Conservation (phyloP, 192 early-diverging fungal genomes). For the Backusella sp. region DNA sequence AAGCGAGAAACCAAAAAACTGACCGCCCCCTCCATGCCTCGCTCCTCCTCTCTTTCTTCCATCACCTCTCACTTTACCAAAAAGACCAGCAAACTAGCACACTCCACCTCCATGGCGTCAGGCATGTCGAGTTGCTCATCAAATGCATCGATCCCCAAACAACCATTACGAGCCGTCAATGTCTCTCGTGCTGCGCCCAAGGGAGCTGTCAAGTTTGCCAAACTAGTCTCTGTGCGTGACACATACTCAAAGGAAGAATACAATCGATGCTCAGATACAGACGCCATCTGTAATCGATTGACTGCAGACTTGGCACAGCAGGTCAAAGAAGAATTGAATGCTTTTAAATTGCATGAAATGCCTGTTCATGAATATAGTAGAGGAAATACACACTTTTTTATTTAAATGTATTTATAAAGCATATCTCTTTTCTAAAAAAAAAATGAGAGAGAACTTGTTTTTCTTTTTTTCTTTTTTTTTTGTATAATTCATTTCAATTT, state of each 20-base stretch:
- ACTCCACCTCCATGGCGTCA: not conserved
- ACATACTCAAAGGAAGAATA: slow-evolving; percentile 12
- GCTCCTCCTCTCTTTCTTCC: slow-evolving; percentile 48
- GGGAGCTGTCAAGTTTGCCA: not conserved
- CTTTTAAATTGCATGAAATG: slow-evolving; percentile 93
- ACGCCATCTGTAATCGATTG: slow-evolving; percentile 2
- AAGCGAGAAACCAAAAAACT: not conserved
- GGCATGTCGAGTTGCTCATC: not conserved
- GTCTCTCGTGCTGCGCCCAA: not conserved
- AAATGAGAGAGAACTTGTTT: not conserved
- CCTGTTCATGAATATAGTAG: slow-evolving; percentile 77
- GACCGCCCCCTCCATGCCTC: not conserved
- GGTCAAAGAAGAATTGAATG: slow-evolving; percentile 93
- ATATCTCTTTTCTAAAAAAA: not conserved
- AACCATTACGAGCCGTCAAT: not conserved
- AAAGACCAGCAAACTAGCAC: not conserved
- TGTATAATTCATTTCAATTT: not conserved
- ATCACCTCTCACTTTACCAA: slow-evolving; percentile 37
- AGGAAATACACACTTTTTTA: slow-evolving; percentile 68
- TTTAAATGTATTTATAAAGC: slow-evolving; percentile 32
- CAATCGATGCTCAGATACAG: slow-evolving; percentile 7
- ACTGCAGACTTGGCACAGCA: slow-evolving; percentile 44
- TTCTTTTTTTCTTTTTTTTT: not conserved
- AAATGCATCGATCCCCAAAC: not conserved
- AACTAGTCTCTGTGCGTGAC: slow-evolving; percentile 10